Evolutionary conservation across 2,329 filamentous ascomycete species (phyloP), one percentile per base, ranked within the genome.

Genomic region (Ophiostoma sp.): DNA sequence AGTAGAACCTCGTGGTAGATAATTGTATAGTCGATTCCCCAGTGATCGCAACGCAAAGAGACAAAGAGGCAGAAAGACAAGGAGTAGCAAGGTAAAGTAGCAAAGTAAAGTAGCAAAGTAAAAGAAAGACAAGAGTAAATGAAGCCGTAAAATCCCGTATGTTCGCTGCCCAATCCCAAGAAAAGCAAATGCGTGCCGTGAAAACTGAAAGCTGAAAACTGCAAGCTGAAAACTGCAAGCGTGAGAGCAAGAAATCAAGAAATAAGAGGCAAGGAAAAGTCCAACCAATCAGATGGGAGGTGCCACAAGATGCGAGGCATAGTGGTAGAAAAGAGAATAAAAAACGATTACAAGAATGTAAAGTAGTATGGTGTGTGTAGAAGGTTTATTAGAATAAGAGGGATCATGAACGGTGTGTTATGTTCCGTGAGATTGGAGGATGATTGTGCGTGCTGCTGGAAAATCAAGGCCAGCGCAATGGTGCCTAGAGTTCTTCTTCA

Each of bases 361-460:
- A 38, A 5, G 52, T 58, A 58, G 52, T 58, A 58, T 60, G 55
- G 27, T 60, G 55, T 49, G 45, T 60, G 55, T 60, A 38, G 52
- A 60, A 60, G 27, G 27, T 36, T 14, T 36, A 38, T 7, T 5
- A 18, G 16, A 55, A 60, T 3, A 38, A 18, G 27, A 7, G 55
- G 14, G 18, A 60, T 60, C 27, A 38, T 3, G 5, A 60, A 14
- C 18, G 55, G 27, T 60, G 4, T 12, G 27, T 40, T 18, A 11
- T 60, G 55, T 18, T 27, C 55, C 11, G 55, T 60, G 18, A 18
- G 49, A 11, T 36, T n/a, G 27, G 27, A 27, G 11, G 49, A 16
- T n/a, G 18, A n/a, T 55, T 14, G 49, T 55, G 27, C 7, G 27
- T 55, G 14, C 9, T 45, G 42, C 9, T 1, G 8, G n/a, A 5